Conservation (phyloP, 768 basidiomycete species). For the Leccinum boreale region DNA sequence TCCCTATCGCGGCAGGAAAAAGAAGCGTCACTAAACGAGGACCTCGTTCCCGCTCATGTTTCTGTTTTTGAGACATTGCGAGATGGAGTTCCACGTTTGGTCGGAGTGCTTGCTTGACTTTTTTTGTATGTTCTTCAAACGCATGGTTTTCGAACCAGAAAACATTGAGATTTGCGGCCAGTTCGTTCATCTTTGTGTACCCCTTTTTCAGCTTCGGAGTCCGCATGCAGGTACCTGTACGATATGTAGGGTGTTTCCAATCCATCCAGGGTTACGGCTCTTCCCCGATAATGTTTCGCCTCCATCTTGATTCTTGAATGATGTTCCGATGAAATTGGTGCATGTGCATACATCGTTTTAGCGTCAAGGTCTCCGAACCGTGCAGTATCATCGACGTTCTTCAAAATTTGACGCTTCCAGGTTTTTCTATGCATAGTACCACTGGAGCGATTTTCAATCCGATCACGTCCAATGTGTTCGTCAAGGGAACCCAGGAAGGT, state of each 20-base stretch:
- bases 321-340: background rate
- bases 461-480: background rate
- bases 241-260: background rate
- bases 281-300: background rate
- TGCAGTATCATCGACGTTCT: too few species aligned
- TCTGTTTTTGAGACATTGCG: background rate
- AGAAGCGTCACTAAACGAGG: conserved; percentile 11
- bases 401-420: too few species aligned
- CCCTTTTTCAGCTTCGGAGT: background rate
- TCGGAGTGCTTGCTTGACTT: background rate
- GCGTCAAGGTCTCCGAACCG: too few species aligned
- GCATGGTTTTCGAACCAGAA: background rate
- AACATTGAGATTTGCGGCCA: background rate
- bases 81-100: conserved; percentile 2
- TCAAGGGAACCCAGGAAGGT: background rate
- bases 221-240: background rate
- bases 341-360: background rate
- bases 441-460: background rate
- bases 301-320: background rate
- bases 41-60: conserved; percentile 3
- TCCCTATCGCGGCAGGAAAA: background rate
- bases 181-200: background rate
- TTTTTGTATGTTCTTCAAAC: background rate
- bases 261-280: too few species aligned
- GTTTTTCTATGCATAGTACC: background rate